Percentiles rank a stretch among this genome's conserved stretches.
phyloP scores from a whole-genome alignment of 768 basidiomycete species.

The Trametes elegans region DNA sequence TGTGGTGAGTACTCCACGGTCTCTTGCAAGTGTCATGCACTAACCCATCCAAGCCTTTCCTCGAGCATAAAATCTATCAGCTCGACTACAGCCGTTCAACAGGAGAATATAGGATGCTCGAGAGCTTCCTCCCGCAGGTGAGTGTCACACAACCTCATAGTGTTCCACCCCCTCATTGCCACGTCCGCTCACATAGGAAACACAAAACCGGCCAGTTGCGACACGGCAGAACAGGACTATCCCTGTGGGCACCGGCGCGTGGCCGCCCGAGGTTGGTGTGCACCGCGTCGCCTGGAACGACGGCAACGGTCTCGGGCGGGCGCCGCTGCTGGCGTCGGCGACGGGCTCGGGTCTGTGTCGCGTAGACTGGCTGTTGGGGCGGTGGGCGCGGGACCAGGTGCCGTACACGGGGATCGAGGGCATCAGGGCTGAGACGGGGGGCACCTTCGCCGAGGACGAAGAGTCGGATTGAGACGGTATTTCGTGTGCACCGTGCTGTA shows the following conservation, averaged over 20 bases:
- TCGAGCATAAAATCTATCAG: constrained; percentile 78
- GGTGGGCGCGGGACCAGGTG: constrained; percentile 63
- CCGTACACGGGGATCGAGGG: constrained; percentile 65
- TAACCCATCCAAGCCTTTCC: constrained; percentile 55
- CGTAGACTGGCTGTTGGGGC: constrained; percentile 77
- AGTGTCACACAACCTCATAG: too few species aligned
- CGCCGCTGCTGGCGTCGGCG: constrained; percentile 67
- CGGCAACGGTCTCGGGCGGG: constrained; percentile 60
- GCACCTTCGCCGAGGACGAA: constrained; percentile 31
- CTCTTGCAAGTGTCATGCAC: not conserved
- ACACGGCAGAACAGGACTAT: constrained; percentile 36
- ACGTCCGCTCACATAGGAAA: constrained; percentile 41
- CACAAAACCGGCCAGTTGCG: constrained; percentile 43
- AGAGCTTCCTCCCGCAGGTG: constrained; percentile 78
- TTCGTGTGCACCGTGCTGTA: not conserved
- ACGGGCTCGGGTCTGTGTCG: constrained; percentile 85
- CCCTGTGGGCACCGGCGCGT: constrained; percentile 57
- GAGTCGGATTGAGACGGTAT: constrained; percentile 13
- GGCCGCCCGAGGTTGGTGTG: constrained; percentile 77
- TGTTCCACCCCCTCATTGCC: not conserved
- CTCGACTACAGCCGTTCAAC: constrained; percentile 82
- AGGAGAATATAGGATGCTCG: constrained; percentile 83
- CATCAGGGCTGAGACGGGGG: constrained; percentile 53
- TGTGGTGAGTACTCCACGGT: constrained; percentile 47
- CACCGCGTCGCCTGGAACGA: constrained; percentile 82